phyloP scores from a whole-genome alignment of 1,139 yeast genomes.

The Scheffersomyces titani region DNA sequence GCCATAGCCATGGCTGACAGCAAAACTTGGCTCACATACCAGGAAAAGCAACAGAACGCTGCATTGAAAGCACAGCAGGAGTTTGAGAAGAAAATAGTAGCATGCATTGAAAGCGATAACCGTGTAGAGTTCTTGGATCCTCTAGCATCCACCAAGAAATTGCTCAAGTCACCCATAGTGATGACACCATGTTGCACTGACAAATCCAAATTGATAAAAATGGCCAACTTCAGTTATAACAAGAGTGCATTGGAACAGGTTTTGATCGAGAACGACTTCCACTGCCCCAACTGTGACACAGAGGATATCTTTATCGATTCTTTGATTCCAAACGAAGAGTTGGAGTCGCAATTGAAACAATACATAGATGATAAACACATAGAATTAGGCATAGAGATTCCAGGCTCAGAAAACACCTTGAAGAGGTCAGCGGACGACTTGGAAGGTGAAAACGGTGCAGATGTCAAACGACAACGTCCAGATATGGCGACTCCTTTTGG shows the following conservation, averaged over 20 bases:
- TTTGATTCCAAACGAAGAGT: slow-evolving; percentile 59
- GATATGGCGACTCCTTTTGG: slow-evolving; percentile 15
- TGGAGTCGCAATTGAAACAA: slow-evolving; percentile 53
- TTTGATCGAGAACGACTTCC: slow-evolving; percentile 80
- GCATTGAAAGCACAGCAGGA: slow-evolving; percentile 50
- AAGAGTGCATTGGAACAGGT: slow-evolving; percentile 61
- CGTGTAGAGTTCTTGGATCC: slow-evolving; percentile 53
- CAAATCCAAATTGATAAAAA: slow-evolving; percentile 56
- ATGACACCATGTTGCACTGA: slow-evolving; percentile 79
- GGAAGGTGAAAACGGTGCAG: slow-evolving; percentile 18
- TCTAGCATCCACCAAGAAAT: slow-evolving; percentile 61
- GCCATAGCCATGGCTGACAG: slow-evolving; percentile 94
- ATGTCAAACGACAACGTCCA: slow-evolving; percentile 34
- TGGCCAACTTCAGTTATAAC: slow-evolving; percentile 40
- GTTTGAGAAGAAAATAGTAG: slow-evolving; percentile 37
- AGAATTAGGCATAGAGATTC: slow-evolving; percentile 43
- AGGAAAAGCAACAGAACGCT: slow-evolving; percentile 61
- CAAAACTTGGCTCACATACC: slow-evolving; percentile 88
- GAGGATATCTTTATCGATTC: slow-evolving; percentile 78
- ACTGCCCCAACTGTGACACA: slow-evolving; percentile 82
- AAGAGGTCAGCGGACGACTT: slow-evolving; percentile 28
- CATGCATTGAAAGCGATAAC: slow-evolving; percentile 42
- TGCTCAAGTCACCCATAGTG: slow-evolving; percentile 70
- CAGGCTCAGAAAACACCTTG: slow-evolving; percentile 16
- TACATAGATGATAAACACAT: slow-evolving; percentile 49